A percentile compares a stretch with the other conserved stretches of the same genome.
phyloP scores from a whole-genome alignment of 1,139 yeast species.

The Meyerozyma smithsonii region DNA sequence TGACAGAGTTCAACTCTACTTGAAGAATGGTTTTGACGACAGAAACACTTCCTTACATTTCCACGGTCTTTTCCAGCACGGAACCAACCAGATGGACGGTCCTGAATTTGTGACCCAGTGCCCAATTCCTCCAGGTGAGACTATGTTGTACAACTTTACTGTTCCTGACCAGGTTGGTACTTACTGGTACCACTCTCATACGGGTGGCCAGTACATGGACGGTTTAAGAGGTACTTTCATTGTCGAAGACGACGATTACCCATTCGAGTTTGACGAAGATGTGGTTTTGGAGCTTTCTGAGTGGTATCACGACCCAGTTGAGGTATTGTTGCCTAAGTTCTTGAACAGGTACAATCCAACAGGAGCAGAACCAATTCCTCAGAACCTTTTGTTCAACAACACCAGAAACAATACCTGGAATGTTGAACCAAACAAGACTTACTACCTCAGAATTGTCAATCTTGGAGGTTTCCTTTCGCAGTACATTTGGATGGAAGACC shows the following conservation, averaged over 20 bases:
- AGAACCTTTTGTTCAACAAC: constrained; percentile 72
- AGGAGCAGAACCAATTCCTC: constrained; percentile 95
- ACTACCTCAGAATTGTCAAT: constrained; percentile 71
- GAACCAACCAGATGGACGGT: constrained; percentile 76
- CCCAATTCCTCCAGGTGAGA: constrained; percentile 72
- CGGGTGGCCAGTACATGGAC: constrained; percentile 81
- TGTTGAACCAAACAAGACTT: constrained; percentile 77
- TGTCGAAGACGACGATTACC: constrained; percentile 52
- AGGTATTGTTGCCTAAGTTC: constrained; percentile 50
- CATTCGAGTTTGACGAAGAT: constrained; percentile 69
- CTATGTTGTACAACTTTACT: constrained; percentile 73
- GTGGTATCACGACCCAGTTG: constrained; percentile 74
- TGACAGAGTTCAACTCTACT: constrained; percentile 65
- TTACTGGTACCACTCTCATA: constrained; percentile 94
- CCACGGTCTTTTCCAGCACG: constrained; percentile 87
- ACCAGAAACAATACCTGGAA: constrained; percentile 64
- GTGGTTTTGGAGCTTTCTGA: constrained; percentile 64
- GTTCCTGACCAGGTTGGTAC: constrained; percentile 79
- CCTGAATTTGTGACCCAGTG: constrained; percentile 85
- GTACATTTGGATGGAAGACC: constrained; percentile 81
- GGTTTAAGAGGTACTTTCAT: constrained; percentile 83
- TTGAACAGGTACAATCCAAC: constrained; percentile 79
- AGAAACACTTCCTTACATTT: constrained; percentile 77
- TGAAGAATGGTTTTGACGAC: constrained; percentile 65
- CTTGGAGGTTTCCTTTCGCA: constrained; percentile 87